A percentile compares a stretch with the other conserved stretches of the same genome.
Evolutionary conservation across 192 early-diverging fungal genomes (phyloP).

Genomic region (Podila epigama): DNA sequence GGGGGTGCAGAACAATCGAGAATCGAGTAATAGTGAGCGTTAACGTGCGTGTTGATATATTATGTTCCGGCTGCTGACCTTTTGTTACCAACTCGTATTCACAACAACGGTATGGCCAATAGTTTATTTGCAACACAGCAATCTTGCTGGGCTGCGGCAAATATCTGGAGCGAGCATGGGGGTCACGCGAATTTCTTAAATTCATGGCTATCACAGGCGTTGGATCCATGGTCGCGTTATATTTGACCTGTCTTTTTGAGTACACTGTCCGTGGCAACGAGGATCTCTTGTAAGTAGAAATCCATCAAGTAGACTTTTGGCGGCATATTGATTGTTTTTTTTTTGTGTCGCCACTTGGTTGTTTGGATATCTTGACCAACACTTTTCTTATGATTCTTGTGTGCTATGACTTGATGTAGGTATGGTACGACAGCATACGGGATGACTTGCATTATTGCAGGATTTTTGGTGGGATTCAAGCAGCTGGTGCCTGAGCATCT

Average conservation of each 20-base stretch:
- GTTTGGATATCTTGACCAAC: slow-evolving; percentile 64
- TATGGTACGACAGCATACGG: slow-evolving; percentile 74
- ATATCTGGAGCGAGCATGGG: slow-evolving; percentile 86
- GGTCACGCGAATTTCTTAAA: slow-evolving; percentile 68
- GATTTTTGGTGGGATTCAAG: slow-evolving; percentile 88
- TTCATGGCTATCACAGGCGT: slow-evolving; percentile 64
- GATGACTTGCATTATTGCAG: slow-evolving; percentile 71
- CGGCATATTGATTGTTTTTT: too few relatives aligned
- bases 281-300: slow-evolving; percentile 57
- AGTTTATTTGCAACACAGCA: neutral
- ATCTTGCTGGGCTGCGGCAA: slow-evolving; percentile 61
- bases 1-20: too few relatives aligned
- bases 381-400: neutral
- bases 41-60: too few relatives aligned
- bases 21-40: too few relatives aligned
- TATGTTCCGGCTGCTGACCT: too few relatives aligned
- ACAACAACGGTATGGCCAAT: too few relatives aligned
- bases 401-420: slow-evolving; percentile 31
- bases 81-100: too few relatives aligned
- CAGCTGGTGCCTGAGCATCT: slow-evolving; percentile 89
- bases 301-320: neutral
- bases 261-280: slow-evolving; percentile 60
- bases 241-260: slow-evolving; percentile 56
- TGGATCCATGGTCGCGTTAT: slow-evolving; percentile 53
- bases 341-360: too few relatives aligned